Evolutionary conservation across 257 asterid genomes (phyloP).

Genomic region (Solanum lignicaule): DNA sequence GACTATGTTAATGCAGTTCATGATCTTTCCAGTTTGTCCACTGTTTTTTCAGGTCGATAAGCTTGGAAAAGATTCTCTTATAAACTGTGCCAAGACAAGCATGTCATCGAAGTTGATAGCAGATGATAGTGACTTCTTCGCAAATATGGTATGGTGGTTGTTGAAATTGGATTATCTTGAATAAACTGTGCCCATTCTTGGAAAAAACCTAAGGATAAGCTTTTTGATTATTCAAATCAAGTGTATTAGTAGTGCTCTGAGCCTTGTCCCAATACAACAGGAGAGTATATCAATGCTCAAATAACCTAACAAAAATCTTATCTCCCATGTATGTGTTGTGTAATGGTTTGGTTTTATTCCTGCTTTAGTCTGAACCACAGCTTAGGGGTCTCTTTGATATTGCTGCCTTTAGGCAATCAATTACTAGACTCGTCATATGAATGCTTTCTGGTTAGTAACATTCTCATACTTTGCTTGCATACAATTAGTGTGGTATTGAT

Average conservation of each 20-base stretch:
- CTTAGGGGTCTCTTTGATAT: neutral
- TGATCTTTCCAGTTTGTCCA: neutral
- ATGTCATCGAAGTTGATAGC: slow-evolving; percentile 95
- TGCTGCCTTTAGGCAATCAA: neutral
- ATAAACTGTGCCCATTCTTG: neutral
- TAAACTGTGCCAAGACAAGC: slow-evolving; percentile 96
- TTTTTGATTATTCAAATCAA: neutral
- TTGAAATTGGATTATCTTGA: neutral
- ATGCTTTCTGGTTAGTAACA: neutral
- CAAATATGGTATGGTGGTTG: slow-evolving; percentile 56
- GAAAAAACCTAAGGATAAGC: neutral
- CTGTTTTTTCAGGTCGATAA: slow-evolving; percentile 62
- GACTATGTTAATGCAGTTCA: neutral
- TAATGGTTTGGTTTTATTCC: neutral
- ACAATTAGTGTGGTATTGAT: neutral
- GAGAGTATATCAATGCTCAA: neutral
- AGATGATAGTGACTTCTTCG: slow-evolving; percentile 76
- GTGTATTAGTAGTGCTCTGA: neutral
- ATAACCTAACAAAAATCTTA: neutral
- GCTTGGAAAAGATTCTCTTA: slow-evolving; percentile 83
- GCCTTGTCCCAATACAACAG: neutral
- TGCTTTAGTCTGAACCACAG: neutral
- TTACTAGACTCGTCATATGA: neutral
- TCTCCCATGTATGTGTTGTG: neutral
- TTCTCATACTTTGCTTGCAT: neutral